Evolutionary conservation across 768 basidiomycete genomes (phyloP).

Genomic region (Auricularia sp.): DNA sequence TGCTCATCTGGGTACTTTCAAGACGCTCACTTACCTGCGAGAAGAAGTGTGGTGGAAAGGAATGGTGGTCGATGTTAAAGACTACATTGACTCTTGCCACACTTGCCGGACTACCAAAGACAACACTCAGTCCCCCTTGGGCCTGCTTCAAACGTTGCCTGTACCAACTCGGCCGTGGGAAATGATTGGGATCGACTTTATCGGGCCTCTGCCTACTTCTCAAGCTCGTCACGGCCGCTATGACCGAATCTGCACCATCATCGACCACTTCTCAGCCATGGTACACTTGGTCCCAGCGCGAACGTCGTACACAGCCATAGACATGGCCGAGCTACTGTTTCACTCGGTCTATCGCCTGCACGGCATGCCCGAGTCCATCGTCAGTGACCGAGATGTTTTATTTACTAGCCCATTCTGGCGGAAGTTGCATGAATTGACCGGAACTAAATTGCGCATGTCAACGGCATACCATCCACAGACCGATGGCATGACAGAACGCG

Average conservation of each 20-base stretch:
- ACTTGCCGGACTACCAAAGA: constrained; percentile 16
- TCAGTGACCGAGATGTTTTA: constrained; percentile 25
- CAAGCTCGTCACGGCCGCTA: constrained; percentile 14
- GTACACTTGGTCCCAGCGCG: constrained; percentile 23
- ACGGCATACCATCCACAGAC: constrained; percentile 30
- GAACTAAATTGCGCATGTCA: constrained; percentile 24
- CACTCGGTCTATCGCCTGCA: constrained; percentile 26
- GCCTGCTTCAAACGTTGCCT: constrained; percentile 16
- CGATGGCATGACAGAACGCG: constrained; percentile 23
- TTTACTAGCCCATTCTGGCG: constrained; percentile 27
- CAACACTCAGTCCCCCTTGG: constrained; percentile 14
- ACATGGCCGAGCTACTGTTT: constrained; percentile 30
- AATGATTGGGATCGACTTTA: constrained; percentile 21
- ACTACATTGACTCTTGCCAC: constrained; percentile 19
- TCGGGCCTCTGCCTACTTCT: constrained; percentile 15
- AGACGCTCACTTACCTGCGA: constrained; percentile 6
- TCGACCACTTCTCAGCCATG: constrained; percentile 14
- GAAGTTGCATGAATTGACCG: constrained; percentile 12
- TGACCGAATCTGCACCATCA: constrained; percentile 20
- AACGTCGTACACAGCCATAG: constrained; percentile 20
- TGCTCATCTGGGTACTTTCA: constrained; percentile 28
- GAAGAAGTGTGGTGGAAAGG: constrained; percentile 31
- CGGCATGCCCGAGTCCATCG: constrained; percentile 22
- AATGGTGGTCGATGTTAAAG: constrained; percentile 19
- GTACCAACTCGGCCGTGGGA: constrained; percentile 20